A percentile compares a stretch with the other conserved stretches of the same genome.
Evolutionary conservation across 2,329 filamentous ascomycete species (phyloP).

Genomic region (Dactylellina sp.): DNA sequence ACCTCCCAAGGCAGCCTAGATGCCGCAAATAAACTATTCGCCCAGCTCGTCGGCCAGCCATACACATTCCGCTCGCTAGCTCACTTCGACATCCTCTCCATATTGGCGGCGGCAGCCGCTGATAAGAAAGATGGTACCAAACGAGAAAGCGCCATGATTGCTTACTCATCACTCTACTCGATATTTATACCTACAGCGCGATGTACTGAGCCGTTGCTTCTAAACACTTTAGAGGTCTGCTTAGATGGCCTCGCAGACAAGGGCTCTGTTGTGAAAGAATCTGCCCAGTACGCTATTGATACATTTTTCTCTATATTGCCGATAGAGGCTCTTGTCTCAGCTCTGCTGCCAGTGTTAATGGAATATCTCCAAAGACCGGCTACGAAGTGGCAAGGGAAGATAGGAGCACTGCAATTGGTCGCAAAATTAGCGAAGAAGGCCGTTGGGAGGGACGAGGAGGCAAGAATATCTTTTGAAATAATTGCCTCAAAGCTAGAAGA

Average conservation of each 20-base stretch:
- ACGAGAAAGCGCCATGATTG: constrained; percentile 93
- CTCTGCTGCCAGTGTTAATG: constrained; percentile 80
- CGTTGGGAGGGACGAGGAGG: constrained; percentile 66
- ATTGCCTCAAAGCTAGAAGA: constrained; percentile 44
- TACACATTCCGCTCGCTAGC: constrained; percentile 69
- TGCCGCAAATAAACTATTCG: constrained; percentile 72
- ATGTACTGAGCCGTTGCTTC: constrained; percentile 58
- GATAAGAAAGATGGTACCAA: constrained; percentile 93
- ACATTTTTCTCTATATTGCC: constrained; percentile 83
- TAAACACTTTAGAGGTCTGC: constrained; percentile 76
- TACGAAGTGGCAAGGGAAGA: constrained; percentile 96
- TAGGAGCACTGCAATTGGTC: constrained; percentile 84
- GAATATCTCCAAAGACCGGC: constrained; percentile 83
- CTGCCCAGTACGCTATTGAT: constrained; percentile 93
- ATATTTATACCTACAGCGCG: constrained; percentile 76
- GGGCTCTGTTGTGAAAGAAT: constrained; percentile 85
- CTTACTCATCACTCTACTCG: constrained; percentile 93
- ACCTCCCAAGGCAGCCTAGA: constrained; percentile 77
- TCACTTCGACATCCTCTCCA: constrained; percentile 68
- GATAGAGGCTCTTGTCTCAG: constrained; percentile 83
- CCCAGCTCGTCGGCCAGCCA: constrained; percentile 67
- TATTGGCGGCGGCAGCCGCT: constrained; percentile 70
- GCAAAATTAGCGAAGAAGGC: constrained; percentile 96
- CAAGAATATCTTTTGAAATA: constrained; percentile 74
- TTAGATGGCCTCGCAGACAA: constrained; percentile 93